Conservation (phyloP, 2,329 filamentous ascomycete genomes). For the Thelonectria discophora region DNA sequence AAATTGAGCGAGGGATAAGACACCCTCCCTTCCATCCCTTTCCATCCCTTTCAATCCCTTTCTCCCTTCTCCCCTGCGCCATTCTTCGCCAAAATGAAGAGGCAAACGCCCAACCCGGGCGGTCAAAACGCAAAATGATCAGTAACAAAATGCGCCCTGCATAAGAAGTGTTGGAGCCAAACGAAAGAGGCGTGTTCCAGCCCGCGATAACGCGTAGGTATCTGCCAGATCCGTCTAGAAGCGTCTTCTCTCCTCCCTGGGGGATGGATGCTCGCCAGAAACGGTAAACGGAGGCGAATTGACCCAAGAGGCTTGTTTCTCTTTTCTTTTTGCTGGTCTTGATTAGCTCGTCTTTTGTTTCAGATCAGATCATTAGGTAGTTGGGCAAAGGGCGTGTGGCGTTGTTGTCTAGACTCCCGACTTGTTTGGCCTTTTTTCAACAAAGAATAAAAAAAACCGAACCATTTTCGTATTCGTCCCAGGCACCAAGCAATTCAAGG, state of each 20-base stretch:
- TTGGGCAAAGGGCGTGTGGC: neutral
- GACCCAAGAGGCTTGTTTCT: neutral
- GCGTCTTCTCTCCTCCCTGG: neutral
- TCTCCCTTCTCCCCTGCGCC: no score
- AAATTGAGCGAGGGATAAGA: neutral
- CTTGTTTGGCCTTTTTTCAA: no score
- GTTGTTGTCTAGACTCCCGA: no score
- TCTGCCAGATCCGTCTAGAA: neutral
- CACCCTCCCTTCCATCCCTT: no score
- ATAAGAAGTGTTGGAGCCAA: no score
- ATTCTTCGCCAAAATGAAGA: neutral
- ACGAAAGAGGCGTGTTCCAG: no score
- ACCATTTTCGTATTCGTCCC: no score
- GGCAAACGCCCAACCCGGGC: slow-evolving; percentile 10
- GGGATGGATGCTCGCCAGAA: neutral
- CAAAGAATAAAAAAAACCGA: no score
- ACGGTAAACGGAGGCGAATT: neutral
- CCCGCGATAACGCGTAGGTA: no score
- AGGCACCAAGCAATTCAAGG: no score
- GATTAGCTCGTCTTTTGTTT: neutral
- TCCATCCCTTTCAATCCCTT: no score
- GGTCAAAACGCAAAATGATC: slow-evolving; percentile 21
- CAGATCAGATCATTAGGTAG: neutral
- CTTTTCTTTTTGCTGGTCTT: neutral
- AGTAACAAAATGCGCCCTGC: no score